Evolutionary conservation across 2,329 filamentous ascomycete genomes (phyloP), one percentile per base, ranked within the genome.

Genomic region (Nemania diffusa): DNA sequence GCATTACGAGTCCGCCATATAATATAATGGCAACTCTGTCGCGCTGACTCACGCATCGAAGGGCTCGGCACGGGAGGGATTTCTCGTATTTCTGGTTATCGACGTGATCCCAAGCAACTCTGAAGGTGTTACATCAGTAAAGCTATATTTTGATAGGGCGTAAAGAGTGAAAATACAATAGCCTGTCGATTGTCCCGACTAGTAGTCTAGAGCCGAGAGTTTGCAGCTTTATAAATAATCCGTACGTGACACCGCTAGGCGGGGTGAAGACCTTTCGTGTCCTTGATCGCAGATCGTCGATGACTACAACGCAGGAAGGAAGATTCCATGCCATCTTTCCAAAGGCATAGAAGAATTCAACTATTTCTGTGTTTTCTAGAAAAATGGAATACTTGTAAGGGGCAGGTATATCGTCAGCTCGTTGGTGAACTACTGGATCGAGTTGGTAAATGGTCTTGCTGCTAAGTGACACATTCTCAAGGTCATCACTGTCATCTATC

Each of bases 71-170:
- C 11, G 73, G 72, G 9, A 76, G 15, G 11, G 48, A 63, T 57
- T 72, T 76, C 46, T 73, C 68, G 20, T 55, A 62, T 26, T 40
- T 53, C 11, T 37, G 27, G 37, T 74, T 71, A 20, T 64, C 57
- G 6, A 63, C 52, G 53, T 73, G 71, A 57, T 76, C 71, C 73
- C 73, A 76, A 40, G 68, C 71, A 37, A 75, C 53, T 42, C 74
- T 76, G 15, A n/a, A 50, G 42, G 24, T 24, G 11, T 20, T 11
- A 50, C 26, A 20, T 74, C 48, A 76, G 57, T 55, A 24, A 53
- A 13, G 8, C 20, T 52, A 20, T 52, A 32, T 15, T 61, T 42
- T 22, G 24, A 26, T 40, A n/a, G 26, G 42, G 17, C 22, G 8
- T 5, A 20, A 29, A 15, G 50, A 37, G 17, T 13, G 26, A 29